phyloP scores from a whole-genome alignment of 805 yeast genomes.

The Myxozyma kluyveri region DNA sequence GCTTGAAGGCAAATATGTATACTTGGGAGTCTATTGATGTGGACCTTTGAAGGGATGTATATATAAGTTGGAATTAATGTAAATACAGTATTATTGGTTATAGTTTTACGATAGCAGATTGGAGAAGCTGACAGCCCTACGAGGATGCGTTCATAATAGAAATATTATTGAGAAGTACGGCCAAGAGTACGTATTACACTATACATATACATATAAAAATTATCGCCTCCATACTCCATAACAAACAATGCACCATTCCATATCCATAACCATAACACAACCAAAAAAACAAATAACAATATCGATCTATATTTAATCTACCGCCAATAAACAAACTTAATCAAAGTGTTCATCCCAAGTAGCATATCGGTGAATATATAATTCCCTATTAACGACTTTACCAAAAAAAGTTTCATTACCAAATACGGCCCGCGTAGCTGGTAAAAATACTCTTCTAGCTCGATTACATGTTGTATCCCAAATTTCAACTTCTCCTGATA shows the following conservation, averaged over 20 bases:
- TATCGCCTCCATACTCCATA: too few species aligned
- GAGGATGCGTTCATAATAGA: too few species aligned
- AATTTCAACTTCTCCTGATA: constrained; percentile 26
- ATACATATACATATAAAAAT: too few species aligned
- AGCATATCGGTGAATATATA: constrained; percentile 20
- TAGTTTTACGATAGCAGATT: too few species aligned
- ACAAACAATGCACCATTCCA: too few species aligned
- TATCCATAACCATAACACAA: too few species aligned
- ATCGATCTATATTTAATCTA: too few species aligned
- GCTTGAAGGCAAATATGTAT: constrained; percentile 70
- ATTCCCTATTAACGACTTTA: constrained; percentile 16
- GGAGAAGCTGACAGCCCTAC: too few species aligned
- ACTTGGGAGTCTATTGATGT: constrained; percentile 26
- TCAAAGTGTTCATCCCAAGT: constrained; percentile 16
- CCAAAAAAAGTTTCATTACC: constrained; percentile 27
- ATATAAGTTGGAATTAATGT: background rate
- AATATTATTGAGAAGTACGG: too few species aligned
- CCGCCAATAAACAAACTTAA: too few species aligned
- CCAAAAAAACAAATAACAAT: too few species aligned
- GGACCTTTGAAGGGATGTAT: constrained; percentile 1
- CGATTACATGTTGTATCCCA: constrained; percentile 17
- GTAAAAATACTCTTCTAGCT: constrained; percentile 14
- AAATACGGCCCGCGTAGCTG: constrained; percentile 20
- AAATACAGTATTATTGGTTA: too few species aligned
- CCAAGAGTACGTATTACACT: background rate